Conservation (phyloP, 2,329 filamentous ascomycete genomes). For the Lachnellula subtilissima region DNA sequence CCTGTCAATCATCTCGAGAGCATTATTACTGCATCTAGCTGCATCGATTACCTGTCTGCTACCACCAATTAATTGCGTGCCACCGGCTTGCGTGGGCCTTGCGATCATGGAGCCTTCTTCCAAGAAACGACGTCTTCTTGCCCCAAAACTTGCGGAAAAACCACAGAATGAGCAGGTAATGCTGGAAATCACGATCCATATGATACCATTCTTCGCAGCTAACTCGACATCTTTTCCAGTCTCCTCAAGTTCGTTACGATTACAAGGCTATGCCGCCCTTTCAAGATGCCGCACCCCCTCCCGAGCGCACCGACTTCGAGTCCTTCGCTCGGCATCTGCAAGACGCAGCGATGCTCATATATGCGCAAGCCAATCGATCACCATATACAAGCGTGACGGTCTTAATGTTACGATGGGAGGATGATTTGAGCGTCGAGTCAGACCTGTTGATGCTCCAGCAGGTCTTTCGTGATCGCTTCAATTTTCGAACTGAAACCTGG, state of each 20-base stretch:
- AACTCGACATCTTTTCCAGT: constrained; percentile 18
- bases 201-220: background rate
- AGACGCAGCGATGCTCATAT: constrained; percentile 63
- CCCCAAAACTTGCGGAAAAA: constrained; percentile 32
- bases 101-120: constrained; percentile 31
- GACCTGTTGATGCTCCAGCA: constrained; percentile 52
- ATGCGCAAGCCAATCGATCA: constrained; percentile 55
- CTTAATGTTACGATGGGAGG: constrained; percentile 58
- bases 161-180: constrained; percentile 30
- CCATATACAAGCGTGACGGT: constrained; percentile 57
- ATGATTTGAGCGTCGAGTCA: constrained; percentile 48
- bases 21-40: constrained; percentile 2
- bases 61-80: constrained; percentile 14
- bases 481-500: constrained; percentile 57
- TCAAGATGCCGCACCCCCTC: constrained; percentile 28
- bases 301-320: constrained; percentile 51
- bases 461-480: constrained; percentile 55
- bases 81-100: constrained; percentile 14
- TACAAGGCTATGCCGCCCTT: constrained; percentile 28
- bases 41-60: background rate
- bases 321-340: constrained; percentile 63
- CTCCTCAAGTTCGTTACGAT: constrained; percentile 28
- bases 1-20: constrained; percentile 19
- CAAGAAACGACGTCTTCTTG: constrained; percentile 34
- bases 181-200: background rate